Conservation (phyloP, 2,329 filamentous ascomycete species). For the Penicillium capsulatum region DNA sequence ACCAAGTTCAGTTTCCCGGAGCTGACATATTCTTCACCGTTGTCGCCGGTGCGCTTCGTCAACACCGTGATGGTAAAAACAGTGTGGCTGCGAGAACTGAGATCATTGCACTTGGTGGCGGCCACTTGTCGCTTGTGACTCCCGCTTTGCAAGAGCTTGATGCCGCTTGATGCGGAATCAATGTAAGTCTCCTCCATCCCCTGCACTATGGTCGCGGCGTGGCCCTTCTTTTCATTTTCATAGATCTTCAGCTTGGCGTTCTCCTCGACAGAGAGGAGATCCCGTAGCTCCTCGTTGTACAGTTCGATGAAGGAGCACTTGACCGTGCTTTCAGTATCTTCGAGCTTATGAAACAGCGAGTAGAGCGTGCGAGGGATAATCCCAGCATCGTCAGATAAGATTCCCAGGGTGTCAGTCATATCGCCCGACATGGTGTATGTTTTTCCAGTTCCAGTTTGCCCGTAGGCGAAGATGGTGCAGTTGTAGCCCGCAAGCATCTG, state of each 20-base stretch:
- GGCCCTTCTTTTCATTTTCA: slow-evolving; percentile 80
- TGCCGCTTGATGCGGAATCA: slow-evolving; percentile 75
- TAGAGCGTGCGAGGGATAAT: slow-evolving; percentile 92
- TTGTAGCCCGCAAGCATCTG: slow-evolving; percentile 94
- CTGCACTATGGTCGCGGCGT: slow-evolving; percentile 79
- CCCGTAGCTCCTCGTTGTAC: slow-evolving; percentile 95
- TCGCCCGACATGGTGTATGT: slow-evolving; percentile 99
- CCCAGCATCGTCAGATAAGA: slow-evolving; percentile 85
- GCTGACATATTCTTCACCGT: slow-evolving; percentile 84
- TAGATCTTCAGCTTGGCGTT: slow-evolving; percentile 87
- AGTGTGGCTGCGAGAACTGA: slow-evolving; percentile 94
- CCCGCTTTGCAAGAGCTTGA: slow-evolving; percentile 81
- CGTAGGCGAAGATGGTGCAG: slow-evolving; percentile 98
- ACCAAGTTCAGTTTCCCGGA: slow-evolving; percentile 94
- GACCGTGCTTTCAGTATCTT: slow-evolving; percentile 78
- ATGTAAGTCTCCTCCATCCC: slow-evolving; percentile 98
- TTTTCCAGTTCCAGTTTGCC: slow-evolving; percentile 95
- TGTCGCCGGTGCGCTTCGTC: slow-evolving; percentile 73
- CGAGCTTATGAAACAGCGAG: slow-evolving; percentile 78
- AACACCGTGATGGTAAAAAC: slow-evolving; percentile 95
- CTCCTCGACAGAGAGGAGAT: slow-evolving; percentile 79
- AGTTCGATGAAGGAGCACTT: slow-evolving; percentile 98
- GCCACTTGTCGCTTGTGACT: slow-evolving; percentile 96
- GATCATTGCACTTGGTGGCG: slow-evolving; percentile 98
- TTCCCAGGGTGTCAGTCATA: slow-evolving; percentile 79